Evolutionary conservation across 768 basidiomycete species (phyloP).

Genomic region (Naganishia vishniacii): DNA sequence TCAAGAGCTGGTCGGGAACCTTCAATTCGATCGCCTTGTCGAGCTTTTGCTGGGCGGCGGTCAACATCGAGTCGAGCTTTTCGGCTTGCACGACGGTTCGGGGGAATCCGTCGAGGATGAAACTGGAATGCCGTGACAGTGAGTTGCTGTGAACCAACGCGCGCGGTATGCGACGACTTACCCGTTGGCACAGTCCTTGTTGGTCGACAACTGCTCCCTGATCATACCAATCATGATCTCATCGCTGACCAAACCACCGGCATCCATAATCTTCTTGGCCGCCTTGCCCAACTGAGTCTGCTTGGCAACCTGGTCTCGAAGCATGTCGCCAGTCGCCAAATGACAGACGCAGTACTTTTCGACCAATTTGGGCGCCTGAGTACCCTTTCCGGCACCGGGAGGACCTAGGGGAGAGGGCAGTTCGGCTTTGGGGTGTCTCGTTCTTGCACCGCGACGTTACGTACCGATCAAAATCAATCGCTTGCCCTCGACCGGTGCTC

Average conservation of each 20-base stretch:
- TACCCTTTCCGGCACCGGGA: conserved; percentile 97
- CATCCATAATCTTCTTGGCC: conserved; percentile 97
- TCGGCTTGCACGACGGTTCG: conserved; percentile 93
- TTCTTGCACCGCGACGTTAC: neutral
- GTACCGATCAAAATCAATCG: conserved; percentile 81
- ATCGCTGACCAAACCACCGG: conserved; percentile 87
- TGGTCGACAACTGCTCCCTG: conserved; percentile 86
- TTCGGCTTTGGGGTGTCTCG: no score
- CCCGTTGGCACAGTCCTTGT: conserved; percentile 91
- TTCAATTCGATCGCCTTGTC: conserved; percentile 79
- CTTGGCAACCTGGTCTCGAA: conserved; percentile 81
- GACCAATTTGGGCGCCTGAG: conserved; percentile 88
- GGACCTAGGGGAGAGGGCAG: conserved; percentile 53
- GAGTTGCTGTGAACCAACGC: no score
- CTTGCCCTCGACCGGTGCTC: conserved; percentile 45
- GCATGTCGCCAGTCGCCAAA: conserved; percentile 97
- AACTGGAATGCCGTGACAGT: conserved; percentile 55
- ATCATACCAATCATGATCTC: conserved; percentile 99
- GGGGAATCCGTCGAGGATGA: conserved; percentile 99
- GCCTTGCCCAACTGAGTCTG: conserved; percentile 82
- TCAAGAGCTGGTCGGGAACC: conserved; percentile 90
- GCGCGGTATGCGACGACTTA: conserved; percentile 51
- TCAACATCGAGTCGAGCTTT: conserved; percentile 89
- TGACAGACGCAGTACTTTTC: conserved; percentile 95
- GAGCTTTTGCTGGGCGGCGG: conserved; percentile 72